Evolutionary conservation across 805 yeast species (phyloP).

Genomic region (Candida krabiensis): DNA sequence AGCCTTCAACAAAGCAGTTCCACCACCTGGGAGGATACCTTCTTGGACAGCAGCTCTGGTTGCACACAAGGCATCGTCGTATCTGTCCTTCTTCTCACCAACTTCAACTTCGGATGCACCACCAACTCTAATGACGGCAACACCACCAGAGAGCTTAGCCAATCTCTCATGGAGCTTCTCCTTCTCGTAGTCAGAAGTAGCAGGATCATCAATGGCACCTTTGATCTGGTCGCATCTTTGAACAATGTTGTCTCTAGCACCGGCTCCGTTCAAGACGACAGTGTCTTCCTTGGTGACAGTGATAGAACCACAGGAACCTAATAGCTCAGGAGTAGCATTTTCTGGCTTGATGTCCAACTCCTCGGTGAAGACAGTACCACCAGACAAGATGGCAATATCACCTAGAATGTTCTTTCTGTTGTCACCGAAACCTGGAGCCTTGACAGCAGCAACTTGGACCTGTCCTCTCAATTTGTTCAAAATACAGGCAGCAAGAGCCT

Average conservation of each 20-base stretch:
- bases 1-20: constrained; percentile 96
- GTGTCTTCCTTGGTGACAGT: constrained; percentile 96
- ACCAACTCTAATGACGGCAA: constrained; percentile 96
- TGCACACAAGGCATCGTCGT: constrained; percentile 97
- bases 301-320: constrained; percentile 90
- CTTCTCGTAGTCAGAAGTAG: constrained; percentile 87
- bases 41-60: constrained; percentile 99
- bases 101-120: constrained; percentile 97
- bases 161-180: constrained; percentile 97
- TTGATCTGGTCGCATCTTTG: constrained; percentile 95
- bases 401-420: constrained; percentile 95
- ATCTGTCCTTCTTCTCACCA: constrained; percentile 98
- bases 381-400: constrained; percentile 91
- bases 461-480: constrained; percentile 97
- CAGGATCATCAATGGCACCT: constrained; percentile 67
- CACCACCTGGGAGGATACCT: constrained; percentile 99
- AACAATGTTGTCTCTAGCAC: constrained; percentile 74
- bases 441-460: constrained; percentile 95
- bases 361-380: constrained; percentile 90
- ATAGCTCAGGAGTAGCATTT: constrained; percentile 82
- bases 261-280: constrained; percentile 89
- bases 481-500: constrained; percentile 97
- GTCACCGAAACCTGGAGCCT: constrained; percentile 99
- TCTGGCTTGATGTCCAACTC: constrained; percentile 96
- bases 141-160: constrained; percentile 97